Percentiles rank a stretch among this genome's conserved stretches.
Evolutionary conservation across 176 grass and related monocot genomes (phyloP).

Genomic region (Lolium rigidum): DNA sequence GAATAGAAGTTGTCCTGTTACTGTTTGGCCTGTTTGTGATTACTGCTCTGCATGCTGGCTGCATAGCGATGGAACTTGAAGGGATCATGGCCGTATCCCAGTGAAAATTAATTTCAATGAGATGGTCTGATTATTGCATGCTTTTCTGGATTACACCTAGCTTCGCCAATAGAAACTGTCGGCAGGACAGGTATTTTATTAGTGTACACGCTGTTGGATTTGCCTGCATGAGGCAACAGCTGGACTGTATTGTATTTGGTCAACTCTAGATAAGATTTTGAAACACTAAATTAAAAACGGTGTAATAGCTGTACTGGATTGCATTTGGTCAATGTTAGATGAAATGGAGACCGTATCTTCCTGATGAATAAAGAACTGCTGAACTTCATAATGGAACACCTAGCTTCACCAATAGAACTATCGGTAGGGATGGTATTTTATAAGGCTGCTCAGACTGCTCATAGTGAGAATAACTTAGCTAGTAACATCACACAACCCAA

Average conservation of each 20-base stretch:
- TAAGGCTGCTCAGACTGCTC: too few species aligned
- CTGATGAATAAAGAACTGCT: conserved; percentile 4
- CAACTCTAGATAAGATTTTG: conserved; percentile 1
- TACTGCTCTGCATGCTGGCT: neutral
- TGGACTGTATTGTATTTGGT: conserved; percentile 21
- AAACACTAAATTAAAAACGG: conserved; percentile 8
- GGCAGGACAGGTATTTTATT: conserved; percentile 9
- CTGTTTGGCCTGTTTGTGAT: neutral
- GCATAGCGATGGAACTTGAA: neutral
- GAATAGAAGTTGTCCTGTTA: neutral
- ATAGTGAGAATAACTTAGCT: too few species aligned
- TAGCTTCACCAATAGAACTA: conserved; percentile 16
- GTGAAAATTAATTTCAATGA: neutral
- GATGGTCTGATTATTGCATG: neutral
- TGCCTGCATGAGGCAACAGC: neutral
- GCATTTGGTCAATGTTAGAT: conserved; percentile 6
- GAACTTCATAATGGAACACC: neutral
- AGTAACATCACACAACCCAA: too few species aligned
- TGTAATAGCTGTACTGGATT: conserved; percentile 17
- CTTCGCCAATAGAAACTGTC: conserved; percentile 2
- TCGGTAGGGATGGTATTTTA: neutral
- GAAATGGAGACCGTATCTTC: conserved; percentile 7
- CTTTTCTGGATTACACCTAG: conserved; percentile 30
- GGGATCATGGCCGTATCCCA: neutral
- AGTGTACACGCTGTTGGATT: neutral